Conservation (phyloP, 2,329 filamentous ascomycete genomes). For the Coniochaeta prunicola region DNA sequence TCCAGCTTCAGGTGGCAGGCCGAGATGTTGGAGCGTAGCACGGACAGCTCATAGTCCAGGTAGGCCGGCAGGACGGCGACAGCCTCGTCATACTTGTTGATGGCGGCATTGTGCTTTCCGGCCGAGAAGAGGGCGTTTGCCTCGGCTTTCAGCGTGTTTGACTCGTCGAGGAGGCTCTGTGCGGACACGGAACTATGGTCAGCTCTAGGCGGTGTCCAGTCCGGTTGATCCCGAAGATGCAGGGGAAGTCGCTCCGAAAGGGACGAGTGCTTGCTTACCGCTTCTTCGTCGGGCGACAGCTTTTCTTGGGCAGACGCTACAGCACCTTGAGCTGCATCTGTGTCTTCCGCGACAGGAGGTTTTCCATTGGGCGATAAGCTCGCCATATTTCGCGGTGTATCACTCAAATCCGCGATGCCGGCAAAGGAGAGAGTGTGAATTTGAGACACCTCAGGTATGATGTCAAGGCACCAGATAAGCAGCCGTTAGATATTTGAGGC, state of each 20-base stretch:
- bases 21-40: constrained; percentile 81
- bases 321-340: not conserved
- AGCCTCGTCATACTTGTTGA: constrained; percentile 77
- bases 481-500: not conserved
- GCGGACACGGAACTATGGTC: constrained; percentile 2
- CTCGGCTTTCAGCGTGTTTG: constrained; percentile 62
- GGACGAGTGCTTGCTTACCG: constrained; percentile 29
- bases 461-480: not conserved
- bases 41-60: constrained; percentile 79
- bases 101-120: constrained; percentile 66
- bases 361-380: not conserved
- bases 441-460: not conserved
- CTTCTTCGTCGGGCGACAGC: constrained; percentile 51
- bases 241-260: not conserved
- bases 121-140: constrained; percentile 76
- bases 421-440: not conserved
- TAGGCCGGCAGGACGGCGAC: constrained; percentile 74
- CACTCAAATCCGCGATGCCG: not conserved
- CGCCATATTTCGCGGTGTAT: not conserved
- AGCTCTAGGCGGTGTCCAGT: not conserved
- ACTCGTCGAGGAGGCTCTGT: constrained; percentile 62
- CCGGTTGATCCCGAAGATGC: not conserved
- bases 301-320: not conserved
- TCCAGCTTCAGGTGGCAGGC: constrained; percentile 80
- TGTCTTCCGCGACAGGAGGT: not conserved